Base-by-base conservation (phyloP, 305 asterid species). In the Fraxinus sp. region DNA sequence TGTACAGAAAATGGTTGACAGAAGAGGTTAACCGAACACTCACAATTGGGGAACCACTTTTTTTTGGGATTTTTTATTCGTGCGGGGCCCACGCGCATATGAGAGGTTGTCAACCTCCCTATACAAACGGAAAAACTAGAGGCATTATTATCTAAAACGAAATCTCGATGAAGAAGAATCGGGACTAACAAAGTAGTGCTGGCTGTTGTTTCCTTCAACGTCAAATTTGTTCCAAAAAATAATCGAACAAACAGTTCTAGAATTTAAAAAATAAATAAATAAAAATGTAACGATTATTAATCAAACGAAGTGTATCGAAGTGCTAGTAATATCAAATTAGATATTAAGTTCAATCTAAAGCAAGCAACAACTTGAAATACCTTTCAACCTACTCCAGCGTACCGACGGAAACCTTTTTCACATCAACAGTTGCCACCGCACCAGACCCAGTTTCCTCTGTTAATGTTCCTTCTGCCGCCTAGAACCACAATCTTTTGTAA, bases 361-460 rank as follows among this genome's bases (percentile, higher is more conserved):
- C 37, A n/a, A 18, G 76, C 79, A 68, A 81, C 28, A 77, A 79
- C 74, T 70, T 74, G 28, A 79, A 36, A 78, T 90, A 96, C 98
- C 99, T 93, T 88, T 88, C 84, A 85, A 93, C 90, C 98, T 98
- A 93, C 86, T 96, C 98, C 83, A 94, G 82, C 4, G 98, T 90
- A 87, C 98, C 98, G 82, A 94, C 93, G 78, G 97, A 91, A 75
- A 96, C 98, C 86, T 68, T 91, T 85, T 87, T 91, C 83, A 85
- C 86, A 57, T 91, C 93, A 87, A 94, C 80, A 85, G 85, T 80
- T 82, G 98, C 98, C 72, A 91, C 92, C 7, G 98, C 99, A 89
- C 98, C 98, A 80, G 98, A 96, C 78, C 97, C 99, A 76, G 99
- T 98, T 87, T 96, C 99, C 92, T 96, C 99, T 55, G 83, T 85